These are phyloP conservation scores for Lactarius sanguifluus DNA, from an alignment of 768 basidiomycete genomes.

Conservation along the genomic window DNA sequence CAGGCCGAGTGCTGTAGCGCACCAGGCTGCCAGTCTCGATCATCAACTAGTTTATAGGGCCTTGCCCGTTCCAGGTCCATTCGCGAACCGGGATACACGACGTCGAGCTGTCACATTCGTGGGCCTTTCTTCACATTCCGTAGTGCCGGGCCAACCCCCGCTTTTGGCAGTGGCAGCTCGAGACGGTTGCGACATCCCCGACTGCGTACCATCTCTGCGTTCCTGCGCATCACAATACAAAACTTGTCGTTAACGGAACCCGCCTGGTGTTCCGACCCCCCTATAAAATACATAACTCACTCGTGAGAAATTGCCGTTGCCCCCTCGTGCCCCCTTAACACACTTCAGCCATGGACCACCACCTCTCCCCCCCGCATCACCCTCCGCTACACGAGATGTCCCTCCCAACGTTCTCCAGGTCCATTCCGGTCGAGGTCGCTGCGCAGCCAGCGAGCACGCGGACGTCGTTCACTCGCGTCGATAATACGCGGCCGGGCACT, in stretches of 20 bases:
- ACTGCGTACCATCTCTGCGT: constrained; percentile 6
- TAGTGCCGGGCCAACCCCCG: neutral
- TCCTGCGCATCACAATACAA: constrained; percentile 10
- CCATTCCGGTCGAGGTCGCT: constrained; percentile 28
- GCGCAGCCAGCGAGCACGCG: constrained; percentile 46
- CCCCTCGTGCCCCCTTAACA: neutral
- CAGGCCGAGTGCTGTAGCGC: neutral
- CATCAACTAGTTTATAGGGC: neutral
- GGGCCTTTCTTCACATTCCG: neutral
- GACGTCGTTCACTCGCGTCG: constrained; percentile 55
- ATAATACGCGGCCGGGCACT: constrained; percentile 34
- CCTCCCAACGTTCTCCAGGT: constrained; percentile 24
- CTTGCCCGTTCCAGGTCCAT: neutral
- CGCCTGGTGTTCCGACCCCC: constrained; percentile 10
- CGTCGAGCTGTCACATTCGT: neutral
- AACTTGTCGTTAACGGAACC: neutral
- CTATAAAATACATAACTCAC: neutral
- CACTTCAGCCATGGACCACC: constrained; percentile 12
- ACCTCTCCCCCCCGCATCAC: constrained; percentile 1
- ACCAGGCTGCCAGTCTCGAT: neutral
- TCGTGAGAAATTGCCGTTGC: constrained; percentile 16
- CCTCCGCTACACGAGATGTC: constrained; percentile 19
- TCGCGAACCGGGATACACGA: neutral
- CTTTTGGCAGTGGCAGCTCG: neutral
- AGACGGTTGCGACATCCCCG: constrained; percentile 1